Evolutionary conservation across 2,329 filamentous ascomycete genomes (phyloP).

Genomic region (Aurifilum marmelostoma): DNA sequence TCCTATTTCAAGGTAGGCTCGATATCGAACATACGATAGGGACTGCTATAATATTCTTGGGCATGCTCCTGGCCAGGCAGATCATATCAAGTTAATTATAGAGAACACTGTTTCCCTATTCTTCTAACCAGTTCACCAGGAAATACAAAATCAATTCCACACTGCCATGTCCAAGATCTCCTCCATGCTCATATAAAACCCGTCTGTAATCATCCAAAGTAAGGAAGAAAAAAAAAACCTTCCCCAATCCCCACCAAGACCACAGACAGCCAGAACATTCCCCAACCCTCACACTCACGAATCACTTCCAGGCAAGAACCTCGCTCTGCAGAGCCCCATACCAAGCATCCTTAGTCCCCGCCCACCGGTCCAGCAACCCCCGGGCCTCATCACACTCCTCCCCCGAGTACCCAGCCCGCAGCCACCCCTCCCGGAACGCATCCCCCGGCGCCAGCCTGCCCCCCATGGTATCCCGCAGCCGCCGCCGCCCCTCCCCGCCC

Average conservation of each 20-base stretch:
- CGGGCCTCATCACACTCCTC: constrained; percentile 41
- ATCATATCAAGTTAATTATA: no score
- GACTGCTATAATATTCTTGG: not conserved
- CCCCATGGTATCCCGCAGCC: constrained; percentile 34
- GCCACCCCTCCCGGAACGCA: constrained; percentile 40
- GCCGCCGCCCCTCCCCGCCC: constrained; percentile 36
- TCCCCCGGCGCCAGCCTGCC: constrained; percentile 35
- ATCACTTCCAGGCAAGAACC: constrained; percentile 44
- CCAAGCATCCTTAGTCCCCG: constrained; percentile 44
- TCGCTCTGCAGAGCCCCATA: constrained; percentile 41
- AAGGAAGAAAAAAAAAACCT: no score
- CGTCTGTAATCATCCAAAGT: not conserved
- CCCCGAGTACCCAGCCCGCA: constrained; percentile 40
- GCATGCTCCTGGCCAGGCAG: not conserved
- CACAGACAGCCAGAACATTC: no score
- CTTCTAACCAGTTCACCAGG: not conserved
- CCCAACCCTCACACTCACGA: no score
- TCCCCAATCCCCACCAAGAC: no score
- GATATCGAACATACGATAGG: not conserved
- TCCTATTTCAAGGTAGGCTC: not conserved
- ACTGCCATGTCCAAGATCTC: not conserved
- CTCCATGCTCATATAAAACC: not conserved
- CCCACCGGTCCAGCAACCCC: constrained; percentile 39
- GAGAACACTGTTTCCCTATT: not conserved
- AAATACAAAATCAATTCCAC: not conserved